Base-by-base conservation (phyloP, 2,329 filamentous ascomycete genomes). In the Pseudogymnoascus sp. region DNA sequence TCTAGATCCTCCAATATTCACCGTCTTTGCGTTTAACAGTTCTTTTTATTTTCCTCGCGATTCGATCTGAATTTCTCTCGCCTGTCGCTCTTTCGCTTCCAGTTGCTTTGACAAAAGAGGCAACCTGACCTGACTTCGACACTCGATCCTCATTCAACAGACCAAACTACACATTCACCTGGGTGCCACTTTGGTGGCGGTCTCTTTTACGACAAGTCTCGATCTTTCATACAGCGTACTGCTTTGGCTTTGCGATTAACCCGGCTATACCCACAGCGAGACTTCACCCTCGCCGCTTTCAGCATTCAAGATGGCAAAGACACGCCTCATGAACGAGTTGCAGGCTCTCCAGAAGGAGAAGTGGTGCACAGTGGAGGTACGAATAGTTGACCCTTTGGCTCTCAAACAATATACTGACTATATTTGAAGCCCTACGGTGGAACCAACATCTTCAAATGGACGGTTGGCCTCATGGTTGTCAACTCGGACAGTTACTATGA, bases 401-500 rank as follows among this genome's bases (percentile, higher is more conserved):
- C 35, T 42, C 9, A 27, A 29, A 6, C n/a, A 36, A 29, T 37
- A 39, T 63, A 33, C 64, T 70, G 58, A 70, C 64, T 35, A 5
- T 58, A 36, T 5, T 1, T 48, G 36, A 60, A 69, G 70, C 69
- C 94, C 84, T 80, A 92, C 36, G 83, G 91, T 66, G 84, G 92
- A 69, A 82, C 87, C n/a, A 91, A 94, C 73, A 85, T 97, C 65
- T 88, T 95, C 72, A 83, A 86, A 66, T 97, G 94, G 93, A 86
- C 85, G 64, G 80, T 97, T 58, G 92, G 89, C 3, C 84, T 99
- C 63, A 92, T 96, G 78, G 90, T 97, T 37, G 84, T 97, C 70
- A 97, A 97, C 75, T 85, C 90, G 0, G 92, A 96, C 69, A 96
- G 92, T 65, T 81, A 88, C 66, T 97, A 95, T 80, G 87, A 96